Conservation (phyloP, 2,329 filamentous ascomycete genomes). For the Pestalotiopsis sp. region DNA sequence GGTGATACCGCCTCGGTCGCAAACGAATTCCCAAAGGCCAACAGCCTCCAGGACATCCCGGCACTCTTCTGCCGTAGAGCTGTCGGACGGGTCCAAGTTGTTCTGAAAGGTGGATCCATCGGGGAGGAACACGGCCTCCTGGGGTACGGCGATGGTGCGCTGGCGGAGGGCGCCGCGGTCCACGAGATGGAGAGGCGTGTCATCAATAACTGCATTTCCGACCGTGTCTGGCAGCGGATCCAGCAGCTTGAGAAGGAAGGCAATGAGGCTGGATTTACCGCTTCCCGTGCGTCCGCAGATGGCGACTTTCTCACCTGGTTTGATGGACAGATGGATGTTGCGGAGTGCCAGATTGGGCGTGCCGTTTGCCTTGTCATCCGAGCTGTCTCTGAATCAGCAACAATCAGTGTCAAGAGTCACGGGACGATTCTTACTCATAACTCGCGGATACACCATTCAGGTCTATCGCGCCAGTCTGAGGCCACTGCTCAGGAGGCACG, state of each 20-base stretch:
- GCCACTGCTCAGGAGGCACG: slow-evolving; percentile 30
- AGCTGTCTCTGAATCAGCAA: background rate
- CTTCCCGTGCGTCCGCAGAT: slow-evolving; percentile 38
- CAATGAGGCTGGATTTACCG: slow-evolving; percentile 45
- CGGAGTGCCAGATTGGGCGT: slow-evolving; percentile 30
- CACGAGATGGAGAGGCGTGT: slow-evolving; percentile 31
- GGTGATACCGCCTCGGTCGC: slow-evolving; percentile 26
- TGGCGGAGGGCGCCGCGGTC: slow-evolving; percentile 37
- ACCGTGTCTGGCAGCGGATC: slow-evolving; percentile 29
- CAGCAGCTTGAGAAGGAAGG: slow-evolving; percentile 42
- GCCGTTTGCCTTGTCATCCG: slow-evolving; percentile 10
- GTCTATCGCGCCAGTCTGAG: slow-evolving; percentile 26
- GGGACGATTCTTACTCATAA: slow-evolving; percentile 19
- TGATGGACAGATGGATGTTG: slow-evolving; percentile 30
- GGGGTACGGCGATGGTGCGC: slow-evolving; percentile 44
- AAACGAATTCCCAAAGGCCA: slow-evolving; percentile 25
- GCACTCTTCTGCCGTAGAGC: slow-evolving; percentile 23
- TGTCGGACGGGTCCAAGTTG: slow-evolving; percentile 35
- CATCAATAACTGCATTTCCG: slow-evolving; percentile 32
- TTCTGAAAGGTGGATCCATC: slow-evolving; percentile 35
- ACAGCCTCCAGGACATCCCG: slow-evolving; percentile 26
- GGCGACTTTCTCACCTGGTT: slow-evolving; percentile 33
- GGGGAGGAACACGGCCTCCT: slow-evolving; percentile 45
- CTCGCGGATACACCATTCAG: slow-evolving; percentile 30
- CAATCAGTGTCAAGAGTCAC: background rate